A percentile compares a stretch with the other conserved stretches of the same genome.
phyloP scores from a whole-genome alignment of 768 basidiomycete genomes.

The Tephrocybe sp. region DNA sequence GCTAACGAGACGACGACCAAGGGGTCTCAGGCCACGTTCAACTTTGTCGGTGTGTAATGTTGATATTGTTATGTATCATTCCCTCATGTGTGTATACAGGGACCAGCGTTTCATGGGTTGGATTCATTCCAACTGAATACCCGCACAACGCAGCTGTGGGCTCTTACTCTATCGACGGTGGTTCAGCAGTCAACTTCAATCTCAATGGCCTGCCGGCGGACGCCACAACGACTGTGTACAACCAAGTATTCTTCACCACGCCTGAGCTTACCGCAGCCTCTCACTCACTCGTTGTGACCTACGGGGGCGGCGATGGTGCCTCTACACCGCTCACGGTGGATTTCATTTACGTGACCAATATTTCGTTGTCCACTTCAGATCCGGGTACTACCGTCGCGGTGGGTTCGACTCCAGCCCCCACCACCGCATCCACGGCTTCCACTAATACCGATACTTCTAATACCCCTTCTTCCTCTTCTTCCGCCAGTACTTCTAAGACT shows the following conservation, averaged over 20 bases:
- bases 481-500: too few relatives aligned
- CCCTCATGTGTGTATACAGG: background rate
- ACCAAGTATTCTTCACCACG: constrained; percentile 20
- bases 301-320: constrained; percentile 9
- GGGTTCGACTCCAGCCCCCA: too few relatives aligned
- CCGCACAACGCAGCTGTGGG: background rate
- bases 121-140: constrained; percentile 4
- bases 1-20: constrained; percentile 16
- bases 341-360: constrained; percentile 3
- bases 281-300: constrained; percentile 22
- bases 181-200: constrained; percentile 18
- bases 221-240: constrained; percentile 17
- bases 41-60: constrained; percentile 26
- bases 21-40: constrained; percentile 18
- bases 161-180: constrained; percentile 25
- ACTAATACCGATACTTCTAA: too few relatives aligned
- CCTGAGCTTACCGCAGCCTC: constrained; percentile 12
- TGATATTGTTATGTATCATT: background rate
- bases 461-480: too few relatives aligned
- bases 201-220: constrained; percentile 15
- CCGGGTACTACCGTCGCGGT: background rate
- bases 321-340: constrained; percentile 10
- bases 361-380: background rate
- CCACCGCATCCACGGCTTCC: too few relatives aligned
- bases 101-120: constrained; percentile 10